phyloP scores from a whole-genome alignment of 2,329 filamentous ascomycete genomes.

The Ophiostoma ulmi region DNA sequence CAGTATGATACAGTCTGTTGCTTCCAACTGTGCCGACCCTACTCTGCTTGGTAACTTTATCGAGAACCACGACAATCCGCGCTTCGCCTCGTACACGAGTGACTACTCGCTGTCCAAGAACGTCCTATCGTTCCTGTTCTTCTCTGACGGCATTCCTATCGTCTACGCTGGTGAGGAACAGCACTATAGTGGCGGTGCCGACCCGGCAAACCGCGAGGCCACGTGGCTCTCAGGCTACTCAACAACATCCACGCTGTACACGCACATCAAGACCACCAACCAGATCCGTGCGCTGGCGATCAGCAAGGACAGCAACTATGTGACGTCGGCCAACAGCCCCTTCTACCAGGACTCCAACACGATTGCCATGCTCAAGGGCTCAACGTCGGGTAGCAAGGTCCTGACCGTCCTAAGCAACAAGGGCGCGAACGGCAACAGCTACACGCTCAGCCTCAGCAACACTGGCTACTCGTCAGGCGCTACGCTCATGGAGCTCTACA shows the following conservation, averaged over 20 bases:
- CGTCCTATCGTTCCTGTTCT: slow-evolving; percentile 46
- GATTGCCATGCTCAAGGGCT: slow-evolving; percentile 31
- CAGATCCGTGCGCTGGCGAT: slow-evolving; percentile 31
- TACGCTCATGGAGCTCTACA: slow-evolving; percentile 30
- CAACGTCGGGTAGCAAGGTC: slow-evolving; percentile 25
- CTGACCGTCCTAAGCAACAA: slow-evolving; percentile 33
- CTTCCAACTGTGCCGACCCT: slow-evolving; percentile 40
- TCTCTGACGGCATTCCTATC: slow-evolving; percentile 50
- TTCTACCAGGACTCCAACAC: slow-evolving; percentile 30
- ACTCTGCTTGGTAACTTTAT: slow-evolving; percentile 47
- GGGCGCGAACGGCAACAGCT: slow-evolving; percentile 29
- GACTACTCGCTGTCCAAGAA: slow-evolving; percentile 57
- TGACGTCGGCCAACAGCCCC: slow-evolving; percentile 25
- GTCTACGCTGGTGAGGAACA: slow-evolving; percentile 64
- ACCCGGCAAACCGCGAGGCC: slow-evolving; percentile 52
- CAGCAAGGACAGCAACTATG: slow-evolving; percentile 28
- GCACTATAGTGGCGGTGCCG: slow-evolving; percentile 46
- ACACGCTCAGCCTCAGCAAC: slow-evolving; percentile 27
- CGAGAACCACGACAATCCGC: slow-evolving; percentile 56
- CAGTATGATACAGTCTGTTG: slow-evolving; percentile 37
- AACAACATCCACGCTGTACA: slow-evolving; percentile 45
- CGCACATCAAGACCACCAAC: slow-evolving; percentile 38
- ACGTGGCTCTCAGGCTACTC: slow-evolving; percentile 52
- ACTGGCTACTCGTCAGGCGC: slow-evolving; percentile 30
- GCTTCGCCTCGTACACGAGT: slow-evolving; percentile 47